phyloP scores from a whole-genome alignment of 106 monocot species.

The Acanthochlamys bracteata region DNA sequence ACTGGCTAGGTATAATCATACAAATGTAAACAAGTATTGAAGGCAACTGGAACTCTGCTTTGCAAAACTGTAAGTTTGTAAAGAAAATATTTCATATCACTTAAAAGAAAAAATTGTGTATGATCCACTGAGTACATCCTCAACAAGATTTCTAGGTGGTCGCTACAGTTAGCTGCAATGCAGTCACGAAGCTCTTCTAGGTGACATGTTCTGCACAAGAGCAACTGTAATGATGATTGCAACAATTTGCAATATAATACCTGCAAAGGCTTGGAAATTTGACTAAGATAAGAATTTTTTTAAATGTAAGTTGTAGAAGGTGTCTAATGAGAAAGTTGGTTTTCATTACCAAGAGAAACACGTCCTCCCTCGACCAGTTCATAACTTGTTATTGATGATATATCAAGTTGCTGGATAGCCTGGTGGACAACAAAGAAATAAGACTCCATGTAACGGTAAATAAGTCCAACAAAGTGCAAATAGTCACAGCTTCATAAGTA shows the following conservation, averaged over 20 bases:
- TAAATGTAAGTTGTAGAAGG: background rate
- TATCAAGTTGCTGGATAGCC: constrained; percentile 32
- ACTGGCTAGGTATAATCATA: no score
- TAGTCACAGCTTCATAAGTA: no score
- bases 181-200: constrained; percentile 47
- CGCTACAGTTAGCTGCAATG: no score
- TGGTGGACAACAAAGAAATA: constrained; percentile 14
- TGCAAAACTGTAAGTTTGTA: no score
- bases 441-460: no score
- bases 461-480: no score
- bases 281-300: background rate
- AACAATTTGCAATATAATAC: constrained; percentile 44
- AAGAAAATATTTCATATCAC: no score
- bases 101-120: no score
- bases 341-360: constrained; percentile 30
- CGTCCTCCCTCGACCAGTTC: constrained; percentile 33
- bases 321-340: background rate
- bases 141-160: no score
- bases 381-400: constrained; percentile 17
- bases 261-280: constrained; percentile 13
- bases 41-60: no score
- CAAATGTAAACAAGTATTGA: no score
- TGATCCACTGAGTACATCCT: no score
- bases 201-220: constrained; percentile 70
- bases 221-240: constrained; percentile 39